phyloP scores from a whole-genome alignment of 805 yeast species.

The Nematodospora valgi region DNA sequence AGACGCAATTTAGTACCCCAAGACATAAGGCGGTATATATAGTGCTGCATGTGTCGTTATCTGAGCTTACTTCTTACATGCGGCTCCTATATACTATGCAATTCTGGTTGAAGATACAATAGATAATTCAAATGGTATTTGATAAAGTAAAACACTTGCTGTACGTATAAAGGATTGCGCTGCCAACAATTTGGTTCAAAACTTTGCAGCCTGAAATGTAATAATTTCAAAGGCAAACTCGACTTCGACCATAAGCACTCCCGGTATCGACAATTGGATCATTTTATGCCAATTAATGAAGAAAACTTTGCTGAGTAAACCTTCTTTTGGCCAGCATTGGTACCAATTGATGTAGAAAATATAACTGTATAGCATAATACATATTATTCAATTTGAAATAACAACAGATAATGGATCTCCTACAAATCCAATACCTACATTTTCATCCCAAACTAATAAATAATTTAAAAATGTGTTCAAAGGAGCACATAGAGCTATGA shows the following conservation, averaged over 20 bases:
- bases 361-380: conserved; percentile 48
- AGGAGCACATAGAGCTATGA: conserved; percentile 69
- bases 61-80: conserved; percentile 36
- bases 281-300: conserved; percentile 61
- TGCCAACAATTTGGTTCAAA: conserved; percentile 65
- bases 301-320: conserved; percentile 18
- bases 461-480: conserved; percentile 66
- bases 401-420: conserved; percentile 80
- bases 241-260: conserved; percentile 71
- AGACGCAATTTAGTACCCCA: conserved; percentile 36
- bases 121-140: conserved; percentile 72
- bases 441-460: conserved; percentile 60
- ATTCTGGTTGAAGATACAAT: conserved; percentile 75
- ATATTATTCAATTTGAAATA: conserved; percentile 70
- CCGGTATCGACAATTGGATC: conserved; percentile 66
- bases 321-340: conserved; percentile 39
- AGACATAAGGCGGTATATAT: conserved; percentile 22
- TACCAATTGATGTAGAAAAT: conserved; percentile 43
- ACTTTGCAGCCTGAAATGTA: conserved; percentile 63
- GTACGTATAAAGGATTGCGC: conserved; percentile 74
- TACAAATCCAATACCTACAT: conserved; percentile 57
- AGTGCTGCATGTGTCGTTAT: conserved; percentile 37
- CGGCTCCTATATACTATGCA: conserved; percentile 75
- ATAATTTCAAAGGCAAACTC: conserved; percentile 76
- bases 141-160: conserved; percentile 64